Evolutionary conservation across 495 filamentous ascomycete genomes (phyloP).

Genomic region (Immersiella caudata): DNA sequence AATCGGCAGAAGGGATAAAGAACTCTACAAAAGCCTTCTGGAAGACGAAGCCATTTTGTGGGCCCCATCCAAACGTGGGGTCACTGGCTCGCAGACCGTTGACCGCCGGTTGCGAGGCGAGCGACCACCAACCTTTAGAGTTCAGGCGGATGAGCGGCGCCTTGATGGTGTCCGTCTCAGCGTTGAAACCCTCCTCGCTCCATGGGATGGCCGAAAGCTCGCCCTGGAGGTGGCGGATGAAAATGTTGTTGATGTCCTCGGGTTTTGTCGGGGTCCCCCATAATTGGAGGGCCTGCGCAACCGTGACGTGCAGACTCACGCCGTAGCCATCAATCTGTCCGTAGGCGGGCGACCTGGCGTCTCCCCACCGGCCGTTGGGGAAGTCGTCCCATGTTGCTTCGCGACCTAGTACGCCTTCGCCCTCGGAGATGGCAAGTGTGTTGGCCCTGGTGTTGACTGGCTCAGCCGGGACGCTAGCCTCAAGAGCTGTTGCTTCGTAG

Average conservation of each 20-base stretch:
- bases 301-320: constrained; percentile 81
- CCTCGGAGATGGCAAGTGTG: constrained; percentile 90
- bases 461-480: constrained; percentile 65
- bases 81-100: constrained; percentile 78
- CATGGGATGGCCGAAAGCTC: constrained; percentile 80
- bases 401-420: constrained; percentile 83
- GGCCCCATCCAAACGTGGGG: constrained; percentile 91
- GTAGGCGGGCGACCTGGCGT: constrained; percentile 86
- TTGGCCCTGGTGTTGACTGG: constrained; percentile 68
- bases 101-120: constrained; percentile 94
- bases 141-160: constrained; percentile 74
- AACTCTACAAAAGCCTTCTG: constrained; percentile 98
- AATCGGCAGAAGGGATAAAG: constrained; percentile 76
- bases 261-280: constrained; percentile 76
- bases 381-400: constrained; percentile 99
- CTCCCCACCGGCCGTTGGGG: constrained; percentile 96
- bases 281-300: constrained; percentile 72
- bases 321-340: constrained; percentile 96
- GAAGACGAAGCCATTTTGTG: constrained; percentile 90
- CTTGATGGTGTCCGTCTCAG: constrained; percentile 81
- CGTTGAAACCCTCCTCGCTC: constrained; percentile 86
- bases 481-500: constrained; percentile 67
- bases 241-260: constrained; percentile 74
- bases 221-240: constrained; percentile 77
- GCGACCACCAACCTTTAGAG: constrained; percentile 88